These are phyloP conservation scores for Ogataea corticis DNA, from an alignment of 805 yeast species.

Conservation along the genomic window DNA sequence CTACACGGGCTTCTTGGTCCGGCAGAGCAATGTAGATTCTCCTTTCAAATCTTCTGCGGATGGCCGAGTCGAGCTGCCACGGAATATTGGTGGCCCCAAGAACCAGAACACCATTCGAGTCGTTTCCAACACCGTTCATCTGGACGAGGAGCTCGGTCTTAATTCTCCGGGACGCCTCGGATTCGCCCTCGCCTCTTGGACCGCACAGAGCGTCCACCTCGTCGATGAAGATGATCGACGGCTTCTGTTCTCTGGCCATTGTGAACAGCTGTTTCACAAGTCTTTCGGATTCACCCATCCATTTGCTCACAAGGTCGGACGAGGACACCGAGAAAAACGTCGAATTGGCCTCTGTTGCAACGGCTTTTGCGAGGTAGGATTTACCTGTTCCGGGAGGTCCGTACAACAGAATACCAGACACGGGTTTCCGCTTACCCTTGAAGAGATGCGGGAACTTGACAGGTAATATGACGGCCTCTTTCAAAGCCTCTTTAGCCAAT, in stretches of 20 bases:
- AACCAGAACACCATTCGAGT: conserved; percentile 86
- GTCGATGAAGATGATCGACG: conserved; percentile 94
- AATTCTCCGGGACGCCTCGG: conserved; percentile 94
- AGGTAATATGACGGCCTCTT: conserved; percentile 96
- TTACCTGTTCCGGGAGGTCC: conserved; percentile 99
- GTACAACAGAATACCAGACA: conserved; percentile 82
- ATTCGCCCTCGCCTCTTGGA: conserved; percentile 96
- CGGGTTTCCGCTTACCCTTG: conserved; percentile 92
- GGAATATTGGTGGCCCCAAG: conserved; percentile 98
- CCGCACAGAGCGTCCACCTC: conserved; percentile 98
- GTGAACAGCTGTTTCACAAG: conserved; percentile 90
- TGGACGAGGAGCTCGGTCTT: conserved; percentile 95
- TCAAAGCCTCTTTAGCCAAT: conserved; percentile 91
- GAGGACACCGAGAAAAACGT: conserved; percentile 97
- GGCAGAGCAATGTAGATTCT: conserved; percentile 95
- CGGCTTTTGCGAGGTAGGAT: conserved; percentile 95
- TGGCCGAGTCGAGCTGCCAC: conserved; percentile 98
- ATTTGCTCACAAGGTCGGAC: conserved; percentile 91
- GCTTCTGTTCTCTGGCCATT: conserved; percentile 96
- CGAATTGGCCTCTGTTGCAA: conserved; percentile 97
- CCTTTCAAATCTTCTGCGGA: conserved; percentile 92
- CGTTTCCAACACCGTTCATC: conserved; percentile 99
- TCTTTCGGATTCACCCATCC: conserved; percentile 99
- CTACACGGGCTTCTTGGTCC: conserved; percentile 86
- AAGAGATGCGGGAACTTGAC: conserved; percentile 95